Conservation (phyloP, 352 stramenopile genomes). For the Pythium dissotocum region DNA sequence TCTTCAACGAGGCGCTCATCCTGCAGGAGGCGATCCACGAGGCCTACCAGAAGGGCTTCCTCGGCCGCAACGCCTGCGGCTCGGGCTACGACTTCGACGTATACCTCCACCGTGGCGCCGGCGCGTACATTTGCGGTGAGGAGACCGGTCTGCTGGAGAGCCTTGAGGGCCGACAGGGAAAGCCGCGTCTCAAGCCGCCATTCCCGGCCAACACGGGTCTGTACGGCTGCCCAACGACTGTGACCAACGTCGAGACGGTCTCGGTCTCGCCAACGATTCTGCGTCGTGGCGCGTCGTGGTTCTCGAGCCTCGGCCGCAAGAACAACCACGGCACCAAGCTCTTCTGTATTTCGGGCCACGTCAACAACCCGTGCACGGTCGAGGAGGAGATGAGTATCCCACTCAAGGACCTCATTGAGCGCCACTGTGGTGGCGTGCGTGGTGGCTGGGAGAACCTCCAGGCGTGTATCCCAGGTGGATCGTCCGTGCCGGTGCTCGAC, state of each 20-base stretch:
- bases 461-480: constrained; percentile 97
- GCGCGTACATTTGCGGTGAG: constrained; percentile 99
- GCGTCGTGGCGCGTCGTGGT: constrained; percentile 96
- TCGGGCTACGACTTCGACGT: constrained; percentile 99
- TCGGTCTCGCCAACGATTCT: constrained; percentile 98
- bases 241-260: constrained; percentile 99
- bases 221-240: constrained; percentile 99
- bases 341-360: constrained; percentile 99
- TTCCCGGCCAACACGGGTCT: constrained; percentile 99
- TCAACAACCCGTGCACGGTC: constrained; percentile 99
- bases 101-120: constrained; percentile 98
- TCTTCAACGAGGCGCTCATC: constrained; percentile 99
- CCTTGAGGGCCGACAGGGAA: constrained; percentile 97
- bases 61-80: constrained; percentile 97
- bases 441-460: constrained; percentile 99
- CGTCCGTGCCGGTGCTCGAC: constrained; percentile 96
- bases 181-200: constrained; percentile 98
- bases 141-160: constrained; percentile 98
- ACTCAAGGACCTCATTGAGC: constrained; percentile 98
- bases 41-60: constrained; percentile 95
- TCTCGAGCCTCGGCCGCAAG: constrained; percentile 95
- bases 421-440: constrained; percentile 97
- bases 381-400: constrained; percentile 99
- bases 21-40: constrained; percentile 99
- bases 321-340: constrained; percentile 99